Percentiles rank a stretch among this genome's conserved stretches.
Conservation (phyloP, 352 stramenopile genomes). For the Phytophthora hybrid region DNA sequence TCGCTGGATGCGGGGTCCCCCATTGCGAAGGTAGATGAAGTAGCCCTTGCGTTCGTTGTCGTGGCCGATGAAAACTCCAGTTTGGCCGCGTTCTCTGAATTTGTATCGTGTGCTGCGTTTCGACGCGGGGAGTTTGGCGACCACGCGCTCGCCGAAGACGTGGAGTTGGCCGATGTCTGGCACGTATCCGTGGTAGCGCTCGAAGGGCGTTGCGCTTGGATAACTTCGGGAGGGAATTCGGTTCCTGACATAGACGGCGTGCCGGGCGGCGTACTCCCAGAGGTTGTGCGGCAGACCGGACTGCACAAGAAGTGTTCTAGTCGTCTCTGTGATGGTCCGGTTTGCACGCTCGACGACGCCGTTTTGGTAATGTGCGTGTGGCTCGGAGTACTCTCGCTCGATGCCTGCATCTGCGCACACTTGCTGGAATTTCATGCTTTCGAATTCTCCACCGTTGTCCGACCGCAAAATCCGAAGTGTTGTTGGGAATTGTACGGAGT, state of each 20-base stretch:
- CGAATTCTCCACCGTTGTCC: slow-evolving; percentile 18
- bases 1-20: neutral
- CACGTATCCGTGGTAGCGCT: too few relatives aligned
- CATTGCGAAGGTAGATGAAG: slow-evolving; percentile 4
- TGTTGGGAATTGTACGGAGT: too few relatives aligned
- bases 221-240: neutral
- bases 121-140: neutral
- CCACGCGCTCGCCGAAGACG: slow-evolving; percentile 4
- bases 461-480: neutral
- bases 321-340: slow-evolving; percentile 1
- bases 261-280: slow-evolving; percentile 12
- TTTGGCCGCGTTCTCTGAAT: neutral
- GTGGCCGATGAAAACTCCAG: neutral
- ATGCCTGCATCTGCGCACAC: neutral
- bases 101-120: slow-evolving; percentile 11
- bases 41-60: slow-evolving; percentile 2
- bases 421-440: neutral
- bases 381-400: slow-evolving; percentile 10
- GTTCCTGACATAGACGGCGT: slow-evolving; percentile 5
- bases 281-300: slow-evolving; percentile 6
- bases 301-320: neutral
- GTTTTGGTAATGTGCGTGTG: slow-evolving; percentile 16
- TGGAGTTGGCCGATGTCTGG: neutral
- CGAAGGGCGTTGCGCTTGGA: neutral
- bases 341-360: slow-evolving; percentile 11